Conservation (phyloP, 768 basidiomycete genomes). For the Tulasnella sp. region DNA sequence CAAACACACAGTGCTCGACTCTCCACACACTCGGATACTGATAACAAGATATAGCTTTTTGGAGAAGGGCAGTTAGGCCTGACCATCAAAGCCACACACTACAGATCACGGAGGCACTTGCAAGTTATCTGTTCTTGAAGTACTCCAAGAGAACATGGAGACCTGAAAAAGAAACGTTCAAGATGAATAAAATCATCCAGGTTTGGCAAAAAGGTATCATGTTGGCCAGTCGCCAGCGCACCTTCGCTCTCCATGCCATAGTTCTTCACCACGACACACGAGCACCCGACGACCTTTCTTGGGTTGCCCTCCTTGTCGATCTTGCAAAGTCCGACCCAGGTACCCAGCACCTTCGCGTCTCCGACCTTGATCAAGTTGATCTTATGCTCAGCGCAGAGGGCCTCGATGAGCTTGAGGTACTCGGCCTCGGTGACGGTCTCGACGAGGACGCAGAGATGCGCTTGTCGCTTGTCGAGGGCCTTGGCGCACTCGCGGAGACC, state of each 20-base stretch:
- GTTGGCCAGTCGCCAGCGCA: too few species aligned
- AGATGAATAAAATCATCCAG: too few species aligned
- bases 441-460: constrained; percentile 96
- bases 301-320: constrained; percentile 99
- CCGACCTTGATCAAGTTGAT: constrained; percentile 99
- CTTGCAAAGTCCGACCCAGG: constrained; percentile 99
- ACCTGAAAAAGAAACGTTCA: constrained; percentile 26
- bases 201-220: too few species aligned
- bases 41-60: too few species aligned
- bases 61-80: too few species aligned
- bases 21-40: too few species aligned
- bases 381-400: constrained; percentile 98
- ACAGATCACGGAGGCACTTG: not conserved
- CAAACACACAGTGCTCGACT: too few species aligned
- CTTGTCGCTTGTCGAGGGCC: constrained; percentile 96
- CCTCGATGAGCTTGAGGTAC: constrained; percentile 99
- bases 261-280: constrained; percentile 95
- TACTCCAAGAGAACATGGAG: constrained; percentile 88
- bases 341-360: constrained; percentile 94
- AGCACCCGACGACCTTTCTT: constrained; percentile 87
- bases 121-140: constrained; percentile 82
- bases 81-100: too few species aligned
- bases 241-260: constrained; percentile 90
- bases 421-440: constrained; percentile 99
- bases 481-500: constrained; percentile 97